Evolutionary conservation across 2,329 filamentous ascomycete species (phyloP), one percentile per base, ranked within the genome.

Genomic region (Metarhizium brunneum): DNA sequence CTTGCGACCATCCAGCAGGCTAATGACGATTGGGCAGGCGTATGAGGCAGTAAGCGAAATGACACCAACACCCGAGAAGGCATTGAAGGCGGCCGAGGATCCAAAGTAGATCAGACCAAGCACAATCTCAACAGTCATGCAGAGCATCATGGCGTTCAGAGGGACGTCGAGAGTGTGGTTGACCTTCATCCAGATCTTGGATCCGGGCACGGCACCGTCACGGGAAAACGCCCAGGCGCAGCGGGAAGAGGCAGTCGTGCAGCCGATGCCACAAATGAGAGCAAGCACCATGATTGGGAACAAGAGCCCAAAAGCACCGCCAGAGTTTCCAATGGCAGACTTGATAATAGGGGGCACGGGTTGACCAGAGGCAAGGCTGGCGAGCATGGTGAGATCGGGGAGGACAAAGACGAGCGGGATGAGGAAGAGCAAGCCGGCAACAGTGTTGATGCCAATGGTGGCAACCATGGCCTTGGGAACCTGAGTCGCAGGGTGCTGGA

Each of bases 391-490:
- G 57, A 87, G 76, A 53, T 87, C 80, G 54, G 84, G 85, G 5
- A 90, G 74, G 56, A 88, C 84, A 67, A 88, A 89, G 62, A 85
- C 75, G 55, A 89, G 72, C 2, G 85, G 84, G 55, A 90, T 78
- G 61, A 89, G 73, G 72, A 87, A 87, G 60, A 88, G 69, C 30
- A 89, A 75, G 45, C 86, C 86, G 58, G 79, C 81, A 59, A 86
- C 64, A 52, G 79, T 82, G 75, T 89, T 88, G 70, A 88, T 77
- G 61, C 83, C 60, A 61, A 88, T 77, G 60, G 85, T 86, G 53
- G 74, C 74, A 49, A 88, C 84, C 82, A 90, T 87, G 62, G 86
- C 86, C 68, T 85, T 86, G 61, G 86, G 85, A 7, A 88, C 85
- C 67, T 88, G 86, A 2, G 76, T 81, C 0, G 83, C 76, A 5